Base-by-base conservation (phyloP, 2,329 filamentous ascomycete species). In the Xylaria sp. region DNA sequence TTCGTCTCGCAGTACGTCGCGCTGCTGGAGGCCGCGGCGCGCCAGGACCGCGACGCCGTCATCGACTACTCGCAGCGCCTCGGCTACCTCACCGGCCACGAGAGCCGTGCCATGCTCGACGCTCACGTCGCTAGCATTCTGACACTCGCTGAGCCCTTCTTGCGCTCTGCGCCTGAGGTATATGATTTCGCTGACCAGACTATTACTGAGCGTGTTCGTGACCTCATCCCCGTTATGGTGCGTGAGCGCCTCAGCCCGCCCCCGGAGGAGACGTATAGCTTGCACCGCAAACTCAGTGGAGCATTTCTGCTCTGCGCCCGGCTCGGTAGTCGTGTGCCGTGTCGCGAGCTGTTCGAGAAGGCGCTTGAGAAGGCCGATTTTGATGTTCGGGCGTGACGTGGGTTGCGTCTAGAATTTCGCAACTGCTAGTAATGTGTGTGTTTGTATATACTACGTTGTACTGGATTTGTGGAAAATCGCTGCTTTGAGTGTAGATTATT, bases 151-250 rank as follows among this genome's bases (percentile, higher is more conserved):
- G 96, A 99, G 79, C 96, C 96, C 0, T 99, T 98, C 81, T 84
- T 91, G 73, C 84, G 84, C 3, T 86, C 84, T 0, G 93, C 94
- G 0, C 93, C 94, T 0, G 91, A 92, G 59, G 81, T 97, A 0
- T 99, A 99, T 79, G 93, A 99, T 78, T 99, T 99, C 80, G 84
- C 88, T 67, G 89, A 95, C 76, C 96, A 99, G 83, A 99, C 95
- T 1, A 98, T 99, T 73, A 99, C 96, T 0, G 94, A 98, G 76
- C 87, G 97, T 52, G 95, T 99, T 65, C 90, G 94, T 75, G 87
- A 85, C 3, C 85, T 97, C 61, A 98, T 99, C 72, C 96, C 96
- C 18, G 83, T 97, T 61, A 99, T 99, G 96, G 85, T 99, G 55
- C 88, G 89, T 65, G 96, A 99, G 83, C 84, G 96, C 41, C 82